These are phyloP conservation scores for Chaetoceros muelleri DNA, from an alignment of 108 stramenopile genomes.

Conservation along the genomic window DNA sequence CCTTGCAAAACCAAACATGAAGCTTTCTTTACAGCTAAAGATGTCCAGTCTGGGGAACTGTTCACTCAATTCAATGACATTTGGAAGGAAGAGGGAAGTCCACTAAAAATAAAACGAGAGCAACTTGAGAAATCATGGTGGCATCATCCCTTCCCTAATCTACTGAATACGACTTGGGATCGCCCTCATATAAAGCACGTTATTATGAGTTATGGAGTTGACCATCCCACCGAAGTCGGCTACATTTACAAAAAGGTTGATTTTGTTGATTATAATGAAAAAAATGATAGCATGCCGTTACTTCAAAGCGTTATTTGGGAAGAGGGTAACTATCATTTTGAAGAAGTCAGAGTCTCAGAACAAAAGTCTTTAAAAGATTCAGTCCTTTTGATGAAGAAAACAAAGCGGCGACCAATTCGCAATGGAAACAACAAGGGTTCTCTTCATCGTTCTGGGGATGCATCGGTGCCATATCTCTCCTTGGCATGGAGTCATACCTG, in stretches of 20 bases:
- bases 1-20: conserved; percentile 21
- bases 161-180: conserved; percentile 61
- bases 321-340: conserved; percentile 24
- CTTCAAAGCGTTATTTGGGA: conserved; percentile 56
- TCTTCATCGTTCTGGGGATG: conserved; percentile 68
- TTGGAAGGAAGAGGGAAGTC: conserved; percentile 60
- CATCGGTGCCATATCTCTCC: conserved; percentile 73
- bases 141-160: conserved; percentile 40
- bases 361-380: conserved; percentile 23
- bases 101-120: conserved; percentile 51
- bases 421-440: conserved; percentile 10
- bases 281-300: conserved; percentile 16
- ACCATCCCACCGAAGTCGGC: conserved; percentile 75
- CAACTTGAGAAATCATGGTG: conserved; percentile 63
- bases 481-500: conserved; percentile 79
- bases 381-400: conserved; percentile 44
- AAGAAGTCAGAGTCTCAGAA: conserved; percentile 15
- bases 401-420: conserved; percentile 19
- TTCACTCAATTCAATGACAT: conserved; percentile 55
- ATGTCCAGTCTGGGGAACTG: conserved; percentile 45
- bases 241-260: conserved; percentile 40
- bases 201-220: conserved; percentile 75
- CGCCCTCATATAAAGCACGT: conserved; percentile 79
- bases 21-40: conserved; percentile 17
- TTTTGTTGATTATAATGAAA: conserved; percentile 4